Evolutionary conservation across 2,329 filamentous ascomycete species (phyloP), one percentile per base, ranked within the genome.

Genomic region (Venturia asperata): DNA sequence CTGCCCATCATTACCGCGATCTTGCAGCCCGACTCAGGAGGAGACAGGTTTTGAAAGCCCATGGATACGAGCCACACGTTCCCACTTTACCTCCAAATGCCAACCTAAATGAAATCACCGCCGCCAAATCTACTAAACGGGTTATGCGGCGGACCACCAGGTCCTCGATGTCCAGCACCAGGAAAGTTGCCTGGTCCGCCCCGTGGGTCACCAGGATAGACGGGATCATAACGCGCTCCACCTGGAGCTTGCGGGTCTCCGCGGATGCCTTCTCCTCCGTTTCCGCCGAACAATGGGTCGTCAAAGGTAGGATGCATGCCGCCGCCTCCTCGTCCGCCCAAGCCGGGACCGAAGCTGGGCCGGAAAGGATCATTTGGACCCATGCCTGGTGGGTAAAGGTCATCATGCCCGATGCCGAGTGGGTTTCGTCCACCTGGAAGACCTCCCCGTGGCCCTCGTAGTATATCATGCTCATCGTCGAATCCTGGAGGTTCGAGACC

Each of bases 281-380:
- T 76, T 1, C 80, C 81, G 0, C 87, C 88, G 73, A 96, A 96
- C 61, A 97, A 76, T 7, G 91, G 91, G 72, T 97, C 92, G 70
- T 96, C 91, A 74, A 96, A 94, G 0, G 92, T 96, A 0, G 94
- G 94, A 76, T 97, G 90, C 94, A 99, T 99, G 0, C 94, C 94
- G 24, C 86, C 83, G 0, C 81, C 80, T n/a, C 81, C 78, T 27
- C 15, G 52, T 19, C 81, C 80, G 5, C 86, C 75, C 61, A 84
- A 81, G 30, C 82, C 80, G 39, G 85, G 84, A 7, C 86, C 84
- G 65, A 91, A 84, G 2, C 84, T 83, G 5, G 85, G 84, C 41
- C 89, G 80, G 3, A 97, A 77, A 15, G 93, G 92, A 74, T 97
- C 92, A 70, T 92, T 81, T 0, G 92, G 92, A 0, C 92, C 92